Conservation (phyloP, 306 rosid genomes). For the Styphnolobium japonicum region DNA sequence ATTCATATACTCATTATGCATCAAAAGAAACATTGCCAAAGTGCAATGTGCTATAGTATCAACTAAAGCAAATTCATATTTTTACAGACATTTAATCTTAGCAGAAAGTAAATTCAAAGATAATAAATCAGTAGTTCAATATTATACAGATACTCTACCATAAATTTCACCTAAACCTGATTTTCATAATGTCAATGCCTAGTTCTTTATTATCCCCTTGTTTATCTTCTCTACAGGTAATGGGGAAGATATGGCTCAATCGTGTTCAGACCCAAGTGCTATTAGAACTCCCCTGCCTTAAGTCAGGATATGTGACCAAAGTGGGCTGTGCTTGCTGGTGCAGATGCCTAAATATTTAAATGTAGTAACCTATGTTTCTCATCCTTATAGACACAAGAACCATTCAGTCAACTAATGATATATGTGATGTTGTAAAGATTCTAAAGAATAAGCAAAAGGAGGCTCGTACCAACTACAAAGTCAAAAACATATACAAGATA, state of each 20-base stretch:
- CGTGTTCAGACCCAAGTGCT: neutral
- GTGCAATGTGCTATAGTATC: neutral
- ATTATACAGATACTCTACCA: neutral
- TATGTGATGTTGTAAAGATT: neutral
- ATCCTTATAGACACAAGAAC: neutral
- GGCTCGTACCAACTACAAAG: too few relatives aligned
- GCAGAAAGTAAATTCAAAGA: neutral
- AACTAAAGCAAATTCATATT: neutral
- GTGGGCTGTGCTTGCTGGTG: neutral
- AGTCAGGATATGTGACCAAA: neutral
- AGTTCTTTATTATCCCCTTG: neutral
- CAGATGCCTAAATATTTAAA: neutral
- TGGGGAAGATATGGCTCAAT: neutral
- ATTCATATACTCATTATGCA: slow-evolving; percentile 4
- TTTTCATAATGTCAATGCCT: neutral
- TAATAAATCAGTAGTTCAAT: neutral
- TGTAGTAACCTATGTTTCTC: neutral
- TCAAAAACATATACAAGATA: too few relatives aligned
- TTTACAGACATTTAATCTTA: neutral
- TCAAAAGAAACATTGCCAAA: neutral
- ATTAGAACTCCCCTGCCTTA: neutral
- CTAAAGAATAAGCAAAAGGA: neutral
- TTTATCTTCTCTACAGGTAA: neutral
- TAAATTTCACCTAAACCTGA: slow-evolving; percentile 1
- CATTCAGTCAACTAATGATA: neutral